Percentiles rank a stretch among this genome's conserved stretches.
phyloP scores from a whole-genome alignment of 805 yeast species.

The Hemisphaericaspora nanyangensis region DNA sequence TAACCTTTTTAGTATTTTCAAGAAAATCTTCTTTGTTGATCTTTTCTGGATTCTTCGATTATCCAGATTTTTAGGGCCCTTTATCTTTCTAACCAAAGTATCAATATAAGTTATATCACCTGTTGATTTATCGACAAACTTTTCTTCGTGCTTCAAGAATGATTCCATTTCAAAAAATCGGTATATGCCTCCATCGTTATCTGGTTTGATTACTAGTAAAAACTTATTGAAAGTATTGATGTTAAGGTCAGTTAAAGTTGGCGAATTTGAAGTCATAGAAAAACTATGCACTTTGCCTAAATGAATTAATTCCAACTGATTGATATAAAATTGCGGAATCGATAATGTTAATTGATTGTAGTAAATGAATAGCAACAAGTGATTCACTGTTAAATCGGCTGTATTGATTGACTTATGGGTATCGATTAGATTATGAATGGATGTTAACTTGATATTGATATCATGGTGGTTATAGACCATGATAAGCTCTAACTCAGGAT shows the following conservation, averaged over 20 bases:
- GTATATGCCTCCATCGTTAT: not conserved
- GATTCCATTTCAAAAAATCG: slow-evolving; percentile 2
- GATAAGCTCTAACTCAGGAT: slow-evolving; percentile 2
- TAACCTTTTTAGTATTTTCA: not conserved
- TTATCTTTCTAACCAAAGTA: slow-evolving; percentile 4
- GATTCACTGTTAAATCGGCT: slow-evolving; percentile 14
- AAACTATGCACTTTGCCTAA: slow-evolving; percentile 15
- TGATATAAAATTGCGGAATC: slow-evolving; percentile 8
- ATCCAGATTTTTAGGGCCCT: not conserved
- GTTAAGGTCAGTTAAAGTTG: slow-evolving; percentile 1
- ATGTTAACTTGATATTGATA: slow-evolving; percentile 13
- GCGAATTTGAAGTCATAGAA: slow-evolving; percentile 1
- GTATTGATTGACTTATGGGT: slow-evolving; percentile 3
- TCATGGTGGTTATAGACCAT: slow-evolving; percentile 10
- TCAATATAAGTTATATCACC: slow-evolving; percentile 10
- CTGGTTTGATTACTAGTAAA: slow-evolving; percentile 3
- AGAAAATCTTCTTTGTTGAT: not conserved
- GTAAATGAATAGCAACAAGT: slow-evolving; percentile 17
- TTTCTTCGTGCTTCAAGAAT: slow-evolving; percentile 1
- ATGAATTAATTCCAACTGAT: slow-evolving; percentile 18
- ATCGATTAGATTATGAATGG: slow-evolving; percentile 13
- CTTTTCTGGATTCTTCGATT: not conserved
- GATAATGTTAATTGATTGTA: slow-evolving; percentile 9
- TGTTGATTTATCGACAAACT: slow-evolving; percentile 7
- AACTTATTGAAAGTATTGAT: slow-evolving; percentile 3